These are phyloP conservation scores for Pichia ethanolica DNA, from an alignment of 805 yeast genomes.

Conservation along the genomic window DNA sequence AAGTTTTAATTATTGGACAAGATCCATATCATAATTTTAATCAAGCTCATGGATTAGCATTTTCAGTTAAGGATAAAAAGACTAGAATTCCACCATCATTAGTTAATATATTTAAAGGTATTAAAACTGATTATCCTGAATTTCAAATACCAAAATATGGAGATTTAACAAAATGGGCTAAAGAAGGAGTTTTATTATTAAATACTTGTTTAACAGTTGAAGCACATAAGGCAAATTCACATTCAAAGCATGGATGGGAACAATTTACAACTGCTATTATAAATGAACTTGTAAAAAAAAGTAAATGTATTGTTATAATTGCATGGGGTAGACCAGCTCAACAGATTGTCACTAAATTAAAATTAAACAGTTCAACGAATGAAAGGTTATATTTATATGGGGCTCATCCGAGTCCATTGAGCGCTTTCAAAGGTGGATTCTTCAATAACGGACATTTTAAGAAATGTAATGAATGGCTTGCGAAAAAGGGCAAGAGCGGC, in stretches of 20 bases:
- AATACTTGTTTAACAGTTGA: slow-evolving; percentile 87
- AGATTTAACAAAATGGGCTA: slow-evolving; percentile 75
- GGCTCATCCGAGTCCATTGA: slow-evolving; percentile 93
- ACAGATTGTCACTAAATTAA: slow-evolving; percentile 26
- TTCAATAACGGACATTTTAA: slow-evolving; percentile 29
- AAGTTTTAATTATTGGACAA: slow-evolving; percentile 83
- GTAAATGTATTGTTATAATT: slow-evolving; percentile 52
- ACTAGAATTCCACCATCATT: slow-evolving; percentile 85
- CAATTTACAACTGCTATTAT: slow-evolving; percentile 72
- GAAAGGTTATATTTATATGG: slow-evolving; percentile 44
- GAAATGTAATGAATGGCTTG: slow-evolving; percentile 1
- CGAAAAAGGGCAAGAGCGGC: not conserved
- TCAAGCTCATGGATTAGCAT: slow-evolving; percentile 97
- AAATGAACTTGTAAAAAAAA: not conserved
- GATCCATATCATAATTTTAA: slow-evolving; percentile 91
- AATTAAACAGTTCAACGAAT: slow-evolving; percentile 2
- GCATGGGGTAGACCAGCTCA: slow-evolving; percentile 50
- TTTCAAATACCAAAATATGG: slow-evolving; percentile 59
- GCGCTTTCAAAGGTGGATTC: slow-evolving; percentile 78
- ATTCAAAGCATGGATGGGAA: slow-evolving; percentile 90
- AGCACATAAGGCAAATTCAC: slow-evolving; percentile 91
- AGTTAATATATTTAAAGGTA: slow-evolving; percentile 75
- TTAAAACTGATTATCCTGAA: slow-evolving; percentile 59
- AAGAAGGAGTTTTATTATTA: slow-evolving; percentile 77
- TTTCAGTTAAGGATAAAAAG: slow-evolving; percentile 75